Base-by-base conservation (phyloP, 2,329 filamentous ascomycete species). In the Pseudocercospora crystallina region DNA sequence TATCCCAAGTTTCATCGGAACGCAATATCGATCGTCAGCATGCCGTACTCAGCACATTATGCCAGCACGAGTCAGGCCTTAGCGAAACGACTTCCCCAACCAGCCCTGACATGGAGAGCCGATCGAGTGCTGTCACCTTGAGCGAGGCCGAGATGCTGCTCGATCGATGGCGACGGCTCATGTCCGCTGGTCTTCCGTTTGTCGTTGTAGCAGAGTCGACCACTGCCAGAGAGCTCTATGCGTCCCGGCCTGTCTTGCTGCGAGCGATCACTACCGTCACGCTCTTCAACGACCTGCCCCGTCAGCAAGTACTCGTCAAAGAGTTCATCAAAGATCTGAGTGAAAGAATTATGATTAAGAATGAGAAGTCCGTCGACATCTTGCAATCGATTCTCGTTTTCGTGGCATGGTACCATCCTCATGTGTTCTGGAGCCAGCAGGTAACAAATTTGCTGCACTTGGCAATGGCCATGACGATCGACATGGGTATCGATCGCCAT, bases 401-500 rank as follows among this genome's bases (percentile, higher is more conserved):
- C 26, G 43, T 52, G 30, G 43, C 43, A 9, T 52, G 49, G 49
- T 48, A 37, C 8, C 61, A 68, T 37, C 55, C 60, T 5, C 64
- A 68, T 43, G 49, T 67, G n/a, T 65, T 64, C 40, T 62, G 58
- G 20, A 53, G 51, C 17, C 60, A 61, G 13, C 64, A 68, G 37
- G 51, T 58, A 1, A 60, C 58, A 1, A 65, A 65, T 41, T 46
- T 68, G 3, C 53, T 67, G 1, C 60, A 66, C 20, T 56, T 68
- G 2, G 64, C 63, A 2, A 64, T 61, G 15, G 60, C 64, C 5
- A 54, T 65, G 35, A 53, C 56, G 1, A 56, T 54, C 10, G 65
- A 65, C 13, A 54, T 65, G 13, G 60, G 58, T 29, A 57, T 68
- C 40, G 62, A 65, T 47, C 56, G 64, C 9, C 31, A 51, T 10